Conservation (phyloP, 2,329 filamentous ascomycete genomes). For the Myriangium duriaei region DNA sequence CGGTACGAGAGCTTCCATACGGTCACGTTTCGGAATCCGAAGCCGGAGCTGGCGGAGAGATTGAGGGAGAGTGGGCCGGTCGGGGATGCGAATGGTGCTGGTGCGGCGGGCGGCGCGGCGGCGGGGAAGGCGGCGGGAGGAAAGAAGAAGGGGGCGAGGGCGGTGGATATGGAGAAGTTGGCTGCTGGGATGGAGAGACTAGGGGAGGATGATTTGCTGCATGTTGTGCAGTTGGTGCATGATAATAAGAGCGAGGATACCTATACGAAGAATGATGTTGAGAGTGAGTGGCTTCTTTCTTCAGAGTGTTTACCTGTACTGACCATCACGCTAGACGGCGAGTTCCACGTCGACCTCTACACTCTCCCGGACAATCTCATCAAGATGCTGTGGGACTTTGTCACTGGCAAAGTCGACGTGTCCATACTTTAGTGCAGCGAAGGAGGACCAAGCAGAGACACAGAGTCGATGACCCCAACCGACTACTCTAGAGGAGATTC, state of each 20-base stretch:
- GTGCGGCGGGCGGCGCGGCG: slow-evolving; percentile 46
- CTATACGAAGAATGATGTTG: slow-evolving; percentile 93
- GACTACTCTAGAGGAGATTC: no score
- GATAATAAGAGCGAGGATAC: slow-evolving; percentile 91
- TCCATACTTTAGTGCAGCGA: slow-evolving; percentile 10
- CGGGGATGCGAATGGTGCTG: slow-evolving; percentile 46
- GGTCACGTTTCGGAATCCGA: slow-evolving; percentile 85
- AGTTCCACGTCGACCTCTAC: slow-evolving; percentile 97
- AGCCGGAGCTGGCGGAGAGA: slow-evolving; percentile 64
- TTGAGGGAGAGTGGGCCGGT: slow-evolving; percentile 77
- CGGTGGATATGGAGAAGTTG: slow-evolving; percentile 89
- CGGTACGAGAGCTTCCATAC: slow-evolving; percentile 73
- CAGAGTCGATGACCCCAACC: no score
- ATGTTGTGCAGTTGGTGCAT: slow-evolving; percentile 95
- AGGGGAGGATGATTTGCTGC: slow-evolving; percentile 80
- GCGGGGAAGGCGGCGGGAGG: slow-evolving; percentile 52
- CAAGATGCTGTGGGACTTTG: slow-evolving; percentile 92
- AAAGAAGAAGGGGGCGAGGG: slow-evolving; percentile 43
- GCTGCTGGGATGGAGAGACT: slow-evolving; percentile 84
- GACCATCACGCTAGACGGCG: slow-evolving; percentile 53
- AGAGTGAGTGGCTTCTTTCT: slow-evolving; percentile 51
- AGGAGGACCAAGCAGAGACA: no score
- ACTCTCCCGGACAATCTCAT: slow-evolving; percentile 84
- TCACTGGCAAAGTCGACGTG: slow-evolving; percentile 28
- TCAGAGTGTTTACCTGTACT: slow-evolving; percentile 20